phyloP scores from a whole-genome alignment of 1,284 basidiomycete genomes.

The Boletus sp. region DNA sequence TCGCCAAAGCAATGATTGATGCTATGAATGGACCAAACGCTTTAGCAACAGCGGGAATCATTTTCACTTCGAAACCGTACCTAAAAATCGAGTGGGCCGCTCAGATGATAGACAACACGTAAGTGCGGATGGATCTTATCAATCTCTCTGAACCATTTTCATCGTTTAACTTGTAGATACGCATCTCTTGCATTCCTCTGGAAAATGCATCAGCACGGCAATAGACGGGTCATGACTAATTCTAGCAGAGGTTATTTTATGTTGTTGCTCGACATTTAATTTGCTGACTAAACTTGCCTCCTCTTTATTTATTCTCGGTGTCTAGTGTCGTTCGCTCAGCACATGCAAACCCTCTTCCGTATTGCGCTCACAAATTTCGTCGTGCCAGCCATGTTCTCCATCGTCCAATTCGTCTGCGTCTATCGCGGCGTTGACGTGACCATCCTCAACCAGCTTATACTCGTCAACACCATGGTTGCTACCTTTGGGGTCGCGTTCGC shows the following conservation, averaged over 20 bases:
- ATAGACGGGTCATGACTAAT: background rate
- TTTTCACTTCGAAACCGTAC: constrained; percentile 14
- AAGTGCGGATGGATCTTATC: background rate
- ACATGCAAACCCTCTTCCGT: constrained; percentile 19
- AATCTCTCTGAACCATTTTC: background rate
- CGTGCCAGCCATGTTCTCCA: constrained; percentile 27
- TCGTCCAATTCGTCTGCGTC: constrained; percentile 18
- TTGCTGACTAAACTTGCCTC: background rate
- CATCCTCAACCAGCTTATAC: constrained; percentile 5
- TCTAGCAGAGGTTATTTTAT: background rate
- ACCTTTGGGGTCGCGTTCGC: constrained; percentile 18
- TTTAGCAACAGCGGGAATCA: background rate
- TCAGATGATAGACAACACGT: constrained; percentile 31
- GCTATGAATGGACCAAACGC: constrained; percentile 6
- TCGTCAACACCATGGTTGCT: constrained; percentile 12
- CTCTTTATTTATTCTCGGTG: background rate
- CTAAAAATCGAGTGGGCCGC: constrained; percentile 31
- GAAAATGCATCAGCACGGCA: constrained; percentile 7
- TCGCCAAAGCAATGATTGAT: constrained; percentile 4
- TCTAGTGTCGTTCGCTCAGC: constrained; percentile 16
- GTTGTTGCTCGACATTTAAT: background rate
- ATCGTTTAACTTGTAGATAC: constrained; percentile 11
- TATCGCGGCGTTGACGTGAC: background rate
- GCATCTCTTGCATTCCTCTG: constrained; percentile 20
- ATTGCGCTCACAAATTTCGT: constrained; percentile 27